These are phyloP conservation scores for Amanita molliuscula DNA, from an alignment of 768 basidiomycete genomes.

Conservation along the genomic window DNA sequence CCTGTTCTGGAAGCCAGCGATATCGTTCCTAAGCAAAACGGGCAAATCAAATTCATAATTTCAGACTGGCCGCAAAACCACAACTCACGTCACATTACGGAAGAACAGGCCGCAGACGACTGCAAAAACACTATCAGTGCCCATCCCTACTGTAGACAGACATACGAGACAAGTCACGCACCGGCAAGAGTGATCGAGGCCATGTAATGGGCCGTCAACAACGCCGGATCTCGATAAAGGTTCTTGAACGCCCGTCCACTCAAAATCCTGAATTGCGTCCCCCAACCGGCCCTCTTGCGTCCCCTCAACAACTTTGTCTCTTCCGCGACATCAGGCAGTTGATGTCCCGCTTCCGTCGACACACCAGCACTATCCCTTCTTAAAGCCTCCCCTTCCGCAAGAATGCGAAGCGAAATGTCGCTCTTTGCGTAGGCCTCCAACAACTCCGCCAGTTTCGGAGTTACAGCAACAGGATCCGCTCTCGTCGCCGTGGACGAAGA, in stretches of 20 bases:
- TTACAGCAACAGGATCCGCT: constrained; percentile 22
- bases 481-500: constrained; percentile 15
- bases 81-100: constrained; percentile 68
- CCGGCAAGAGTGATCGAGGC: constrained; percentile 77
- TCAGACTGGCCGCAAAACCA: background rate
- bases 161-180: constrained; percentile 27
- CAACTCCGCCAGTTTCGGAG: constrained; percentile 59
- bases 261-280: constrained; percentile 87
- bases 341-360: constrained; percentile 15
- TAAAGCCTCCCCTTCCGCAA: constrained; percentile 47
- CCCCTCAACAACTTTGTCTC: constrained; percentile 64
- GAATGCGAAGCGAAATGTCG: constrained; percentile 50
- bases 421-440: constrained; percentile 65
- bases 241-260: constrained; percentile 98
- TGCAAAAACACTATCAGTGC: constrained; percentile 16
- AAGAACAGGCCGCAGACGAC: constrained; percentile 93
- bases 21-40: constrained; percentile 55
- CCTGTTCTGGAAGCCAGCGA: constrained; percentile 94
- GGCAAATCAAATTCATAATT: background rate
- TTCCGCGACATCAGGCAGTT: constrained; percentile 56
- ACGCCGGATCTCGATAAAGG: constrained; percentile 86
- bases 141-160: too few species aligned
- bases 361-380: constrained; percentile 21
- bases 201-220: constrained; percentile 85
- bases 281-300: constrained; percentile 73